Evolutionary conservation across 768 basidiomycete genomes (phyloP).

Genomic region (Pleurotus citrinopileatus): DNA sequence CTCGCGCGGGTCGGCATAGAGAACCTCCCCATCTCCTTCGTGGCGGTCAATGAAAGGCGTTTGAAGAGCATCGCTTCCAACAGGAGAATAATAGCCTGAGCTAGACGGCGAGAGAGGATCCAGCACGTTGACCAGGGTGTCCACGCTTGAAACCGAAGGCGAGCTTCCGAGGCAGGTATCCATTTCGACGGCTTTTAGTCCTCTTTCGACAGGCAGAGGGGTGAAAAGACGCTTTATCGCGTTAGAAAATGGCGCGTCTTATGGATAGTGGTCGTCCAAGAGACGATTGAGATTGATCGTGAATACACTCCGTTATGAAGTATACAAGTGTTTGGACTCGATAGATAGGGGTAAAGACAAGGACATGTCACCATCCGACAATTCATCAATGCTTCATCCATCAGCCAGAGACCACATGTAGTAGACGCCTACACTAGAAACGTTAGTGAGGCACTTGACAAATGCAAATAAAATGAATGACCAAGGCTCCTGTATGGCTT

Average conservation of each 20-base stretch:
- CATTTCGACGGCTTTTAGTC: too few species aligned
- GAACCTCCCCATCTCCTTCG: conserved; percentile 21
- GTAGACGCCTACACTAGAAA: conserved; percentile 54
- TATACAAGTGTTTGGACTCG: not conserved
- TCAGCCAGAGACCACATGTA: conserved; percentile 86
- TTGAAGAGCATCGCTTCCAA: conserved; percentile 39
- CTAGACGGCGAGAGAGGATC: conserved; percentile 30
- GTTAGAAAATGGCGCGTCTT: too few species aligned
- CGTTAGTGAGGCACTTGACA: not conserved
- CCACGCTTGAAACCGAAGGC: not conserved
- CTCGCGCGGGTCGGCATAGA: conserved; percentile 4
- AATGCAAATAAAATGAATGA: conserved; percentile 26
- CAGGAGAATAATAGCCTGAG: conserved; percentile 24
- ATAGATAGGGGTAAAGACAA: not conserved
- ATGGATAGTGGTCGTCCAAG: too few species aligned
- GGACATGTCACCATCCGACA: not conserved
- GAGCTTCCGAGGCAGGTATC: not conserved
- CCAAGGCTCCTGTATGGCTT: conserved; percentile 81
- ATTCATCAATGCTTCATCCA: too few species aligned
- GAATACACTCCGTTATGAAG: too few species aligned
- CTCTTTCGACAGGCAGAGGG: too few species aligned
- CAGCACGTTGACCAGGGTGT: conserved; percentile 20
- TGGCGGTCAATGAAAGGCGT: conserved; percentile 34
- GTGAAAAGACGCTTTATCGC: too few species aligned
- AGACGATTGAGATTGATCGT: too few species aligned